These are phyloP conservation scores for Aspergillus novofumigatus DNA, from an alignment of 2,329 filamentous ascomycete species.

Conservation along the genomic window DNA sequence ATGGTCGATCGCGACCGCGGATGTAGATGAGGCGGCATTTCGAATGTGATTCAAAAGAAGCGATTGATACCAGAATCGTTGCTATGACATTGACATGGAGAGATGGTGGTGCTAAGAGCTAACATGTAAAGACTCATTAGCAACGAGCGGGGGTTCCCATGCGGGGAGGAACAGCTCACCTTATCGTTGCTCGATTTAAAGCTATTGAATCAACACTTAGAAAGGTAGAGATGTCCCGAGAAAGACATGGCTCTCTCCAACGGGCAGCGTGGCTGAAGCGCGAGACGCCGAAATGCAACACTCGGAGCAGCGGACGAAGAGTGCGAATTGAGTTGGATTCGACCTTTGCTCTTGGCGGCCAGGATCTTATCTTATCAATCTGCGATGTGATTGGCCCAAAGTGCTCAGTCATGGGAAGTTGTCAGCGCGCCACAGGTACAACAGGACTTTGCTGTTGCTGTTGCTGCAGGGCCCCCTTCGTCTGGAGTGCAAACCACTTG, in stretches of 20 bases:
- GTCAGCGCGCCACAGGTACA: slow-evolving; percentile 8
- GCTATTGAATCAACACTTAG: background rate
- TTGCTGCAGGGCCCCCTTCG: slow-evolving; percentile 5
- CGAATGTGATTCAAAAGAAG: slow-evolving; percentile 16
- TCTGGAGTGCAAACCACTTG: background rate
- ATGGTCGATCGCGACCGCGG: slow-evolving; percentile 90
- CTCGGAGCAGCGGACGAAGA: slow-evolving; percentile 1
- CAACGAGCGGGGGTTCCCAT: background rate
- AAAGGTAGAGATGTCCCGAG: background rate
- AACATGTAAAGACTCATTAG: background rate
- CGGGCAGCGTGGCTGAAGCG: background rate
- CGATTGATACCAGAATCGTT: background rate
- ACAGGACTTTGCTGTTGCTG: background rate
- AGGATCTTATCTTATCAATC: slow-evolving; percentile 40
- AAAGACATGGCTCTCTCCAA: slow-evolving; percentile 2
- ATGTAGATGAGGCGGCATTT: slow-evolving; percentile 81
- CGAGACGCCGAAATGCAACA: background rate
- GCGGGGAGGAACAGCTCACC: background rate
- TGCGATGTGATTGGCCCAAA: slow-evolving; percentile 23
- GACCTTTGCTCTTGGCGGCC: slow-evolving; percentile 22
- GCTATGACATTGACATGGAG: slow-evolving; percentile 9
- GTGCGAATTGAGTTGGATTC: slow-evolving; percentile 11
- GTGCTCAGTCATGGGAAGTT: background rate
- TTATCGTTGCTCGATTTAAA: slow-evolving; percentile 1
- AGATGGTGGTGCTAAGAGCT: background rate